Conservation (phyloP, 2,329 filamentous ascomycete genomes). For the Colletotrichum limetticola region DNA sequence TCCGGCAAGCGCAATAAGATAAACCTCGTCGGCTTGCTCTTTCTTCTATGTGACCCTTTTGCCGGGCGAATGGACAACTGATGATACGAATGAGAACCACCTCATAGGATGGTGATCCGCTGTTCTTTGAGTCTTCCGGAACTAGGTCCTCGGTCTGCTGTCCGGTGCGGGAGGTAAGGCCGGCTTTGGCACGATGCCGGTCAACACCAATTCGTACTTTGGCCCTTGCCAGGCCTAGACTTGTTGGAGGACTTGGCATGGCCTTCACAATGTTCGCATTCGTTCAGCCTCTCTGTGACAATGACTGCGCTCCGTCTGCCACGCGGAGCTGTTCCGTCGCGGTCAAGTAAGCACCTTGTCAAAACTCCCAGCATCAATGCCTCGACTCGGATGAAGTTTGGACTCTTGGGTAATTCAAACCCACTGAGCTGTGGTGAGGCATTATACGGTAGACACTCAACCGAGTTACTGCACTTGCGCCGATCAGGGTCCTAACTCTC, state of each 20-base stretch:
- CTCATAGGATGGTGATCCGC: not conserved
- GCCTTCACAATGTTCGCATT: not conserved
- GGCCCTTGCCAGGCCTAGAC: not conserved
- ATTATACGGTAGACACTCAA: constrained; percentile 1
- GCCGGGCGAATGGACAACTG: not conserved
- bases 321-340: not conserved
- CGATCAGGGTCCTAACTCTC: constrained; percentile 28
- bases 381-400: constrained; percentile 31
- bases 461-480: not conserved
- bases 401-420: not conserved
- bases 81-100: not conserved
- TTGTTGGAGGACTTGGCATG: not conserved
- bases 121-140: not conserved
- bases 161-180: not conserved
- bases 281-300: not conserved
- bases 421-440: constrained; percentile 4
- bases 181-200: not conserved
- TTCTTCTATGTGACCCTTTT: not conserved
- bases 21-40: not conserved
- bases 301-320: not conserved
- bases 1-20: not conserved
- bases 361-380: not conserved
- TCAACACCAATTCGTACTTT: not conserved
- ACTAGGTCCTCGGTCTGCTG: not conserved
- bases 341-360: not conserved